Evolutionary conservation across 495 filamentous ascomycete genomes (phyloP).

Genomic region (Penicillium coffeae): DNA sequence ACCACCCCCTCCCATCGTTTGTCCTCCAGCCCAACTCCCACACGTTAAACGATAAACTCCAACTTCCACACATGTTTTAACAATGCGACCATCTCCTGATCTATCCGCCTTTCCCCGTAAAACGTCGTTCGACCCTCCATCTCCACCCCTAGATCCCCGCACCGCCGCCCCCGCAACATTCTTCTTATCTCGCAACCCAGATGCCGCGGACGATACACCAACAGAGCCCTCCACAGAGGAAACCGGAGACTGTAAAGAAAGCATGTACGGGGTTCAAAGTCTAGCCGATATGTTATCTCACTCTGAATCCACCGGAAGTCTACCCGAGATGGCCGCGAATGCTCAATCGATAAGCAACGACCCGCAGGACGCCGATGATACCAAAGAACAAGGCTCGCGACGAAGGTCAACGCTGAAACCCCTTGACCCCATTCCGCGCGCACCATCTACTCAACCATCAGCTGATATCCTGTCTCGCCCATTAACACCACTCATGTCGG

Average conservation of each 20-base stretch:
- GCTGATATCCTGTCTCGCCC: conserved; percentile 35
- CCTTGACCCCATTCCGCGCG: conserved; percentile 16
- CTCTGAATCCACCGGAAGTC: conserved; percentile 11
- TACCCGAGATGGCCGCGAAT: conserved; percentile 7
- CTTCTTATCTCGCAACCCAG: conserved; percentile 38
- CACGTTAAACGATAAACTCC: conserved; percentile 1
- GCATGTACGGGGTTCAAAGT: conserved; percentile 62
- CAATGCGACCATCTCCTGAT: conserved; percentile 43
- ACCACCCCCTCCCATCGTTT: conserved; percentile 1
- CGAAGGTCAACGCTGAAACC: conserved; percentile 39
- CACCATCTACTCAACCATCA: conserved; percentile 19
- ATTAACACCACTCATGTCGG: conserved; percentile 44
- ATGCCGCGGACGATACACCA: conserved; percentile 27
- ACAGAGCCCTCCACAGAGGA: conserved; percentile 24
- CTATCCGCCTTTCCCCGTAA: conserved; percentile 29
- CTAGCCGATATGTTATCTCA: conserved; percentile 51
- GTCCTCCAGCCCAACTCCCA: neutral
- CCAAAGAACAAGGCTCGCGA: conserved; percentile 18
- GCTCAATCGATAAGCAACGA: conserved; percentile 3
- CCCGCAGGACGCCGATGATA: conserved; percentile 27
- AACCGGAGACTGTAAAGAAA: conserved; percentile 28
- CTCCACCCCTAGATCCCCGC: conserved; percentile 40
- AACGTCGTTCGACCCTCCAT: conserved; percentile 27
- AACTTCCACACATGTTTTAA: conserved; percentile 14
- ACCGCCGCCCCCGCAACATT: conserved; percentile 42